A percentile compares a stretch with the other conserved stretches of the same genome.
Evolutionary conservation across 2,329 filamentous ascomycete genomes (phyloP).

Genomic region (Colletotrichum orchidophilum): DNA sequence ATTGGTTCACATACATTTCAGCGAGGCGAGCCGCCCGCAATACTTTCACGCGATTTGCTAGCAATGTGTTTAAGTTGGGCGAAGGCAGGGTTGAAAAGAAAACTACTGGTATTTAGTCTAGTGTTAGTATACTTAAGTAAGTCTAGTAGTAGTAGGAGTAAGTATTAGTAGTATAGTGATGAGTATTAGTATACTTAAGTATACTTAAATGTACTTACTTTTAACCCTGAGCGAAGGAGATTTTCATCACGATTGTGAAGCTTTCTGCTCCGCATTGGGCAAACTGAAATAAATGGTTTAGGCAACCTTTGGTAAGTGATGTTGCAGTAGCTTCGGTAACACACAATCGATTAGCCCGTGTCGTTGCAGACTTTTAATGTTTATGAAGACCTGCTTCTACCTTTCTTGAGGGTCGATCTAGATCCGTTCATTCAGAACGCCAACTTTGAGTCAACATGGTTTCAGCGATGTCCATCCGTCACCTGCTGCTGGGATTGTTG

Average conservation of each 20-base stretch:
- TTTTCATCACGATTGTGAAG: no score
- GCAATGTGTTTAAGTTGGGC: no score
- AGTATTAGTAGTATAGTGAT: no score
- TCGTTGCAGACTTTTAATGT: background rate
- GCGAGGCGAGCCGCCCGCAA: background rate
- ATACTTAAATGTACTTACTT: no score
- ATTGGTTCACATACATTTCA: background rate
- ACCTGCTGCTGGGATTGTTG: conserved; percentile 1
- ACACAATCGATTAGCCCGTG: background rate
- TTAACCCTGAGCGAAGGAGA: no score
- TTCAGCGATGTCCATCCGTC: background rate
- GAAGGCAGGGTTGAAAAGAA: no score
- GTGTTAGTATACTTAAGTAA: no score
- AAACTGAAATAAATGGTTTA: background rate
- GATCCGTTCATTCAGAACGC: background rate
- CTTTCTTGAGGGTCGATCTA: background rate
- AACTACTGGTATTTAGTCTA: no score
- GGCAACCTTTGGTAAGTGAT: background rate
- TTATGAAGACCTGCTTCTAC: background rate
- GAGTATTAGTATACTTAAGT: no score
- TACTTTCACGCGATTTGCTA: background rate
- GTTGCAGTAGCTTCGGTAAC: background rate
- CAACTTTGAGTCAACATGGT: background rate
- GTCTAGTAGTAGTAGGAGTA: no score
- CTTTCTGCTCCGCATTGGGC: background rate